These are phyloP conservation scores for Solidago caesia DNA, from an alignment of 129 eudicot species.

Conservation along the genomic window DNA sequence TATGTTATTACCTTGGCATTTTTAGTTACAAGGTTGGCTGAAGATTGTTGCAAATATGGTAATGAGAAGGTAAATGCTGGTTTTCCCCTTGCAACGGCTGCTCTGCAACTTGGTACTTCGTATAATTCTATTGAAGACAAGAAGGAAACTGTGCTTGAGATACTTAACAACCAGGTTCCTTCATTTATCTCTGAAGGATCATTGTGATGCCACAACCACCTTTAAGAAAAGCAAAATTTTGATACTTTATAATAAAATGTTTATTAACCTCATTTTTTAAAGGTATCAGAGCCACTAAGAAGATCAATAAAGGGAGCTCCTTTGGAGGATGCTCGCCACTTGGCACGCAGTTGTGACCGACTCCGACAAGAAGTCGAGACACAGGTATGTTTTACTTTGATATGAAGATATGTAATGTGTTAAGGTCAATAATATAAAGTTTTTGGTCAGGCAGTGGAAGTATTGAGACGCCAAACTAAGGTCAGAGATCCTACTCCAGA, in stretches of 20 bases:
- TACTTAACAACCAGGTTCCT: constrained; percentile 62
- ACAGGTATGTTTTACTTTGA: constrained; percentile 52
- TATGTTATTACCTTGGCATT: constrained; percentile 17
- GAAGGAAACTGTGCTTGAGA: constrained; percentile 70
- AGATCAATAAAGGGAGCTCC: constrained; percentile 70
- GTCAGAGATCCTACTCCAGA: constrained; percentile 60
- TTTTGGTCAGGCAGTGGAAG: constrained; percentile 66
- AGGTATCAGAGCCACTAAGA: constrained; percentile 83
- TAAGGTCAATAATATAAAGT: background rate
- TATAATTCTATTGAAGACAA: constrained; percentile 59
- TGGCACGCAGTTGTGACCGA: constrained; percentile 72
- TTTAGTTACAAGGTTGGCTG: constrained; percentile 77
- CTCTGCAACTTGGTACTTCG: constrained; percentile 57
- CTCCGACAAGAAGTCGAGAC: constrained; percentile 83
- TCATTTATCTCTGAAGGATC: background rate
- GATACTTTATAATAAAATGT: background rate
- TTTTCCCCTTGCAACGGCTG: constrained; percentile 64
- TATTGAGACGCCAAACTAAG: constrained; percentile 70
- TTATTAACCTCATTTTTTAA: background rate
- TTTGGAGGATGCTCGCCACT: constrained; percentile 93
- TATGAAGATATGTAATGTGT: background rate
- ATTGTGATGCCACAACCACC: constrained; percentile 12
- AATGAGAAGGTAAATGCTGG: constrained; percentile 52
- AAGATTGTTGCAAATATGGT: constrained; percentile 78
- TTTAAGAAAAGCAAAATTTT: background rate